Percentiles rank a stretch among this genome's conserved stretches.
These are phyloP conservation scores for Abelmoschus esculentus DNA, from an alignment of 345 rosid species.

Conservation along the genomic window DNA sequence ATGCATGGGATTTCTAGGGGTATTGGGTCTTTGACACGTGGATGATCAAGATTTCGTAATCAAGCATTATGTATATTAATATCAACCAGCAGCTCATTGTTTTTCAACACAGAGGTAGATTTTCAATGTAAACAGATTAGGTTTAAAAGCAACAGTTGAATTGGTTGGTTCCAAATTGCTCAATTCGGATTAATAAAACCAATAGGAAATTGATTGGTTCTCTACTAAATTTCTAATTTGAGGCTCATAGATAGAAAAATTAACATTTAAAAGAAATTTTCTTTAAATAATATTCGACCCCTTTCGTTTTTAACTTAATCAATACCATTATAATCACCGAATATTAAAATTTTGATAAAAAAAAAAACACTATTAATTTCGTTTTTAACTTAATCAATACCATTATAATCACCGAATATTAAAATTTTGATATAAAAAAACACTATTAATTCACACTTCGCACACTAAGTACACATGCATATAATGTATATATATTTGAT, in stretches of 20 bases:
- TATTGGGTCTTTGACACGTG: slow-evolving; percentile 71
- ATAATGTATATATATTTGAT: too few species aligned
- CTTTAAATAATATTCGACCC: too few species aligned
- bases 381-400: too few species aligned
- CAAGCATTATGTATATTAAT: neutral
- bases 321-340: too few species aligned
- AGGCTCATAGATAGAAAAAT: neutral
- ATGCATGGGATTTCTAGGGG: slow-evolving; percentile 57
- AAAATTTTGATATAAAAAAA: too few species aligned
- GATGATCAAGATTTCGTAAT: slow-evolving; percentile 8
- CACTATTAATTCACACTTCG: too few species aligned
- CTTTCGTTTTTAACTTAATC: too few species aligned
- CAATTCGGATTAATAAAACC: neutral
- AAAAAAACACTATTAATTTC: too few species aligned
- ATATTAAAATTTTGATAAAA: too few species aligned
- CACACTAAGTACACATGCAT: too few species aligned
- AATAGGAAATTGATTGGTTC: neutral
- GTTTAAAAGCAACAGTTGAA: neutral
- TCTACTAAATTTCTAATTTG: neutral
- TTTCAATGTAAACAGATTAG: neutral
- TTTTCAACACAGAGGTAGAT: neutral
- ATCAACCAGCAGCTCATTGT: neutral
- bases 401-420: too few species aligned
- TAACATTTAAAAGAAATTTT: too few species aligned
- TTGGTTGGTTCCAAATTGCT: neutral